Conservation (phyloP, 305 asterid genomes). For the Fraxinus velutina region DNA sequence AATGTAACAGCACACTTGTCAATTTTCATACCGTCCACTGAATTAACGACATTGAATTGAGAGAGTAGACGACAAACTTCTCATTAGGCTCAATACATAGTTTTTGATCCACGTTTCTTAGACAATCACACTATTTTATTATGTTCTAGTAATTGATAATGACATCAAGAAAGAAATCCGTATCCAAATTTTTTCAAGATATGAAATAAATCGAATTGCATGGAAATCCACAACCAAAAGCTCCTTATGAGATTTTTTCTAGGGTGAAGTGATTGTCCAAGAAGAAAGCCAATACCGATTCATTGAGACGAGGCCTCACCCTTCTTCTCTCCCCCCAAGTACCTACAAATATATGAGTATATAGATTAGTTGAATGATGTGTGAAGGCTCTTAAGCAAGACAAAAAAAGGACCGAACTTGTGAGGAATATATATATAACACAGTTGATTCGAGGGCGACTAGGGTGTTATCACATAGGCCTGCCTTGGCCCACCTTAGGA, state of each 20-base stretch:
- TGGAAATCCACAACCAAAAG: not conserved
- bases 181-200: not conserved
- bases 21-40: not conserved
- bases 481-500: not conserved
- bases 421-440: not conserved
- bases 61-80: not conserved
- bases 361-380: not conserved
- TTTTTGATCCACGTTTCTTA: not conserved
- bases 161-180: not conserved
- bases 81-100: not conserved
- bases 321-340: conserved; percentile 42
- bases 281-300: conserved; percentile 11
- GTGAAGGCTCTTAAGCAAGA: not conserved
- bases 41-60: not conserved
- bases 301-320: conserved; percentile 29
- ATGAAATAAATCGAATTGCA: not conserved
- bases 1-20: not conserved
- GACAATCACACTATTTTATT: not conserved
- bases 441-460: not conserved
- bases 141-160: not conserved
- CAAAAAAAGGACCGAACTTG: not conserved
- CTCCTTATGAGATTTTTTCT: not conserved
- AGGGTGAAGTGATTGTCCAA: not conserved
- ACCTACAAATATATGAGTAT: conserved; percentile 25
- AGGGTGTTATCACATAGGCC: not conserved